A percentile compares a stretch with the other conserved stretches of the same genome.
Evolutionary conservation across 257 asterid species (phyloP).

Genomic region (Solanum raphanifolium): DNA sequence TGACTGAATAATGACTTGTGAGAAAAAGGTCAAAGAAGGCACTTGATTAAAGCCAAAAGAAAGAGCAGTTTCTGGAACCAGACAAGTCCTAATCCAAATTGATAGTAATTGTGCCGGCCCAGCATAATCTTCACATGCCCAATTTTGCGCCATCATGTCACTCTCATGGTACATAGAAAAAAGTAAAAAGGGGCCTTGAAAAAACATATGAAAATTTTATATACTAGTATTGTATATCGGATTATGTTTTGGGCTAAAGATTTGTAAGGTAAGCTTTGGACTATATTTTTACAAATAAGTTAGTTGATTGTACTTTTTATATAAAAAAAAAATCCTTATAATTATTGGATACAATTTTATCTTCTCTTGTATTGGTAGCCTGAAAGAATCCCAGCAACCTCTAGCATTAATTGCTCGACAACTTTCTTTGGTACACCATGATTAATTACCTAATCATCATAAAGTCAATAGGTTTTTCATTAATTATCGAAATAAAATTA

Average conservation of each 20-base stretch:
- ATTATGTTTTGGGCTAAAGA: no score
- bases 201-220: no score
- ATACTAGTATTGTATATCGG: no score
- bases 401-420: conserved; percentile 37
- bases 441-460: conserved; percentile 40
- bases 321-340: no score
- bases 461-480: not conserved
- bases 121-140: not conserved
- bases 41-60: not conserved
- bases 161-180: not conserved
- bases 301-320: no score
- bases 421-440: conserved; percentile 50
- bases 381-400: conserved; percentile 43
- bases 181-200: no score
- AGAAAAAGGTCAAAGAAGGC: not conserved
- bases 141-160: not conserved
- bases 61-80: not conserved
- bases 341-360: conserved; percentile 46
- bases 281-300: no score
- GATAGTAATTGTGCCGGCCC: not conserved
- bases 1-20: not conserved
- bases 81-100: not conserved
- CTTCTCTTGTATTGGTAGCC: conserved; percentile 62
- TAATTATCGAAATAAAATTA: not conserved
- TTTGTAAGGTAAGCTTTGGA: no score